A percentile compares a stretch with the other conserved stretches of the same genome.
These are phyloP conservation scores for Fusarium abutilonis DNA, from an alignment of 2,329 filamentous ascomycete species.

Conservation along the genomic window DNA sequence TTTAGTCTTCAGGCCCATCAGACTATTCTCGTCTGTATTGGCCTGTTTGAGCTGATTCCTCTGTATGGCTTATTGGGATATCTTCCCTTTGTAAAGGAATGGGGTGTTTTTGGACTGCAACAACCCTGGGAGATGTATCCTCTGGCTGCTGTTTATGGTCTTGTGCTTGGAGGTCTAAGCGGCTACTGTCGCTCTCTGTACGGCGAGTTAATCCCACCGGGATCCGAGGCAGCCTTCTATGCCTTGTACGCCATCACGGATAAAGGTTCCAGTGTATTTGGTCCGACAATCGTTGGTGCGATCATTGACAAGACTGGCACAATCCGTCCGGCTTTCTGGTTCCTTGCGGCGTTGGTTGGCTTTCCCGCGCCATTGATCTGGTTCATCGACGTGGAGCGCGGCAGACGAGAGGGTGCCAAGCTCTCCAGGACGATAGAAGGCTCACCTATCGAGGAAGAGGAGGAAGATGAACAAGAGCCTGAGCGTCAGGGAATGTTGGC, in stretches of 20 bases:
- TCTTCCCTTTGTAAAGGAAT: slow-evolving; percentile 77
- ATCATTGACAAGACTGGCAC: slow-evolving; percentile 88
- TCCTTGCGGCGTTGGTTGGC: slow-evolving; percentile 84
- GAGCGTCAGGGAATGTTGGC: slow-evolving; percentile 46
- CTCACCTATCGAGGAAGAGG: slow-evolving; percentile 51
- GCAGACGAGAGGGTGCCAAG: slow-evolving; percentile 73
- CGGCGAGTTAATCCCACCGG: slow-evolving; percentile 91
- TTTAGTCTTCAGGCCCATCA: slow-evolving; percentile 80
- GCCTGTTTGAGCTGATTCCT: slow-evolving; percentile 90
- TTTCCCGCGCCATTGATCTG: slow-evolving; percentile 86
- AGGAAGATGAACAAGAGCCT: slow-evolving; percentile 31
- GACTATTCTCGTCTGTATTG: slow-evolving; percentile 92
- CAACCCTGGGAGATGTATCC: slow-evolving; percentile 98
- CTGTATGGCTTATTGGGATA: slow-evolving; percentile 91
- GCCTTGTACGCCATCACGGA: slow-evolving; percentile 97
- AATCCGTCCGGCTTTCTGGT: slow-evolving; percentile 90
- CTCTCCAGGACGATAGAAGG: slow-evolving; percentile 70
- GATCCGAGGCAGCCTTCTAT: slow-evolving; percentile 95
- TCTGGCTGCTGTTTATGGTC: slow-evolving; percentile 87
- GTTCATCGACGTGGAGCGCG: slow-evolving; percentile 84
- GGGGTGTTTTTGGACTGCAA: slow-evolving; percentile 86
- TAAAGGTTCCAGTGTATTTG: slow-evolving; percentile 93
- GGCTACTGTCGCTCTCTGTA: slow-evolving; percentile 93
- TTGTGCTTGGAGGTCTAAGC: slow-evolving; percentile 92
- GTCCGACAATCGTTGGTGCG: slow-evolving; percentile 89